Evolutionary conservation across 176 grass and related monocot genomes (phyloP).

Genomic region (Echinochloa phyllopogon): DNA sequence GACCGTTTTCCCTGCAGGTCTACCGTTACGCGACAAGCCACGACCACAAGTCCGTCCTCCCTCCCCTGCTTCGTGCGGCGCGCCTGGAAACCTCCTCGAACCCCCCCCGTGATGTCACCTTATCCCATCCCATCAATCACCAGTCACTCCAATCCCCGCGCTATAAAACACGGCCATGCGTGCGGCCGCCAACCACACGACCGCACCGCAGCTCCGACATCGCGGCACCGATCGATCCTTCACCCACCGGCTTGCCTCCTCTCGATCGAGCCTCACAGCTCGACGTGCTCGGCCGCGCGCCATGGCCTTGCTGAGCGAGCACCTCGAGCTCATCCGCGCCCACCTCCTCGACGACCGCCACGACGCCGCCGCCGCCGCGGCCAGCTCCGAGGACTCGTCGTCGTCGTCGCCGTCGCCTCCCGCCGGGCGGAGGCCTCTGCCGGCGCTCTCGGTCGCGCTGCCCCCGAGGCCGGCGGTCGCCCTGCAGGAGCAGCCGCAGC

Average conservation of each 20-base stretch:
- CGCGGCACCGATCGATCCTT: too few species aligned
- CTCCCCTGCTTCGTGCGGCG: not conserved
- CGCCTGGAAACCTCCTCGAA: conserved; percentile 30
- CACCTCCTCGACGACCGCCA: conserved; percentile 52
- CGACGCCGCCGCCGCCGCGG: not conserved
- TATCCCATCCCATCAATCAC: not conserved
- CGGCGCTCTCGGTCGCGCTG: conserved; percentile 38
- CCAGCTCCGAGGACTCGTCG: not conserved
- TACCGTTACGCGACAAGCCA: not conserved
- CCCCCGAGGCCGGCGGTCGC: not conserved
- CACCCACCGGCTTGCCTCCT: not conserved
- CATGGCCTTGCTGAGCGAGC: conserved; percentile 46
- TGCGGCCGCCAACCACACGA: not conserved
- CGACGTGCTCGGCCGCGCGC: not conserved
- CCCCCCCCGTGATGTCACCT: not conserved
- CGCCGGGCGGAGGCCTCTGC: not conserved
- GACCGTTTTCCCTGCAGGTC: not conserved
- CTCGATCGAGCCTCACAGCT: not conserved
- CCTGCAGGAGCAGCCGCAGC: not conserved
- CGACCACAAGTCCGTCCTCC: not conserved
- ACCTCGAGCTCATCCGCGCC: conserved; percentile 58
- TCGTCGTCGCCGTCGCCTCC: conserved; percentile 34
- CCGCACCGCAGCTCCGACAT: conserved; percentile 1
- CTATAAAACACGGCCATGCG: not conserved
- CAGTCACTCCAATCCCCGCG: not conserved